phyloP scores from a whole-genome alignment of 164 flowering plant species.

The Vitis labrusca region DNA sequence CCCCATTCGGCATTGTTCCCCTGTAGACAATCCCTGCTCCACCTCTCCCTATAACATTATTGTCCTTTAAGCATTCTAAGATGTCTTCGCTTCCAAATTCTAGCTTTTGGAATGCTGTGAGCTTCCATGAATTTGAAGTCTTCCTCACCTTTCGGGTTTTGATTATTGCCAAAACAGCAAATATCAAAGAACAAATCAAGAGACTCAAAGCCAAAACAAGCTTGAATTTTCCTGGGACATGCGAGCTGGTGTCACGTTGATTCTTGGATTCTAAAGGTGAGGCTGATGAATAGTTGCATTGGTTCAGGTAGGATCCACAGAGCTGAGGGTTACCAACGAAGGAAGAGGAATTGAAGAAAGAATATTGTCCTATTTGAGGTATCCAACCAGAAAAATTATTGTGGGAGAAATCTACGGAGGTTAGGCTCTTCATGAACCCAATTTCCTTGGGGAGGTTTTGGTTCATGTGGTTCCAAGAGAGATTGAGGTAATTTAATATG shows the following conservation, averaged over 20 bases:
- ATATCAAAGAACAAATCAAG: constrained; percentile 45
- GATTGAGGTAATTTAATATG: constrained; percentile 56
- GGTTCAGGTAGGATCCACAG: constrained; percentile 44
- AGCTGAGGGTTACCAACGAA: constrained; percentile 60
- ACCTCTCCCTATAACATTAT: constrained; percentile 71
- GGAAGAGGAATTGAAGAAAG: constrained; percentile 56
- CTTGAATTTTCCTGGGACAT: constrained; percentile 47
- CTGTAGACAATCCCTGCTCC: constrained; percentile 77
- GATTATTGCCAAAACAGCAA: constrained; percentile 47
- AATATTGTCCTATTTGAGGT: constrained; percentile 56
- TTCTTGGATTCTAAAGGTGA: constrained; percentile 19
- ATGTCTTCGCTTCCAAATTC: constrained; percentile 55
- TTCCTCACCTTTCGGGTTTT: constrained; percentile 37
- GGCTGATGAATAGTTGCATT: constrained; percentile 34
- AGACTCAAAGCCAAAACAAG: constrained; percentile 59
- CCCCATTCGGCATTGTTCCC: constrained; percentile 62
- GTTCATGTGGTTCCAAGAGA: constrained; percentile 57
- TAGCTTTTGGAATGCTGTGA: constrained; percentile 65
- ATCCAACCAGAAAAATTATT: constrained; percentile 65
- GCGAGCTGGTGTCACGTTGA: constrained; percentile 18
- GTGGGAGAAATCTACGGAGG: constrained; percentile 70
- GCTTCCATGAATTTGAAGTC: constrained; percentile 55
- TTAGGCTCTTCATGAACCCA: constrained; percentile 59
- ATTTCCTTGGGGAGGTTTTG: constrained; percentile 53
- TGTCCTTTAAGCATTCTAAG: constrained; percentile 61